Base-by-base conservation (phyloP, 2,329 filamentous ascomycete species). In the Akanthomyces dipterigenus region DNA sequence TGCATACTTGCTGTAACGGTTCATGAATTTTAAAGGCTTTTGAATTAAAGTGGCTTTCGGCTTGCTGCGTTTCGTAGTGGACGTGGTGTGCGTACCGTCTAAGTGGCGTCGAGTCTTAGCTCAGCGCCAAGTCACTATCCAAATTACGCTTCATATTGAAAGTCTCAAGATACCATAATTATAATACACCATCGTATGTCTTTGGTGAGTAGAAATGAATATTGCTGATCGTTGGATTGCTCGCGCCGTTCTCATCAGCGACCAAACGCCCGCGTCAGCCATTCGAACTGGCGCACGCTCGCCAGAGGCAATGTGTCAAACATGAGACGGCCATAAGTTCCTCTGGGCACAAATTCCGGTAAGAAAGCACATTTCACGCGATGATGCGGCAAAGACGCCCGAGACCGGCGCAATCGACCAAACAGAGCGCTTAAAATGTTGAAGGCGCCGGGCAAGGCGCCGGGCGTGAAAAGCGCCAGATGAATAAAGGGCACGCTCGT, bases 221-320 rank as follows among this genome's bases (percentile, higher is more conserved):
- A 5, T 34, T 34, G 31, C 31, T 9, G 7, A 34, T 7, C 31
- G 31, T 11, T 9, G 31, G 11, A 34, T 11, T 34, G 8, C 4
- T 7, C 8, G 31, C 8, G 31, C 8, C 11, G 31, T 11, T 34
- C 36, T 6, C 38, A n/a, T 38, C 26, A 49, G 28, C 85, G 12
- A 77, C 78, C 80, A 82, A 88, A 0, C 48, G 87, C 71, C 82
- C 82, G 87, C 3, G 80, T 82, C 62, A 88, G 81, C 65, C 85
- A 81, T 56, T 82, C 77, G 65, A 86, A 82, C 61, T 83, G 87
- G 63, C 83, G 79, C 5, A 85, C 76, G 28, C 77, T 80, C 1
- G 82, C 82, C 6, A 78, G 74, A 0, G 76, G 64, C 28, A 80
- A 79, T 9, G 84, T 76, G 8, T 80, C 71, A 1, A 79, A 67